These are phyloP conservation scores for Fragilariopsis cylindrus DNA, from an alignment of 108 stramenopile genomes.

Conservation along the genomic window DNA sequence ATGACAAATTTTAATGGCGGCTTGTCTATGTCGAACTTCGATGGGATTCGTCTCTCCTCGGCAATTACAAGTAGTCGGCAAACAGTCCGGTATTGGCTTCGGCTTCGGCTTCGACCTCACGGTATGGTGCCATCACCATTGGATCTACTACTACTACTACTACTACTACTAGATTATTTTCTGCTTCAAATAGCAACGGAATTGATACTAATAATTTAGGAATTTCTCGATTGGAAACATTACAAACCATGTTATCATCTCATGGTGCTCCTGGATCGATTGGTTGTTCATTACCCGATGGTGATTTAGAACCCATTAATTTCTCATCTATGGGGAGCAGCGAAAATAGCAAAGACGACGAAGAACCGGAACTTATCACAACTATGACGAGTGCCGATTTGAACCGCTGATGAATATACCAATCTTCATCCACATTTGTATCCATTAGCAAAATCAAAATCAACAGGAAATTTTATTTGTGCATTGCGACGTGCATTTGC, in stretches of 20 bases:
- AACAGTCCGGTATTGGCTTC: neutral
- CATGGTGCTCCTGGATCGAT: slow-evolving; percentile 80
- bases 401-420: slow-evolving; percentile 51
- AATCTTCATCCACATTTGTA: slow-evolving; percentile 57
- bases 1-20: slow-evolving; percentile 13
- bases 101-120: neutral
- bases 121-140: neutral
- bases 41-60: slow-evolving; percentile 9
- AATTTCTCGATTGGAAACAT: slow-evolving; percentile 64
- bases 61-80: neutral
- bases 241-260: slow-evolving; percentile 62
- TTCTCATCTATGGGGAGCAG: neutral
- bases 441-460: slow-evolving; percentile 57
- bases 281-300: slow-evolving; percentile 45
- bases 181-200: slow-evolving; percentile 15
- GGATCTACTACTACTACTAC: neutral
- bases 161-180: slow-evolving; percentile 19
- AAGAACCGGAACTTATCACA: slow-evolving; percentile 26
- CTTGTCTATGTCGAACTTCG: slow-evolving; percentile 16
- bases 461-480: slow-evolving; percentile 68
- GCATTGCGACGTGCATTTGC: slow-evolving; percentile 71
- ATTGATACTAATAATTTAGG: slow-evolving; percentile 32
- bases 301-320: slow-evolving; percentile 56
- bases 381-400: neutral
- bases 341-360: slow-evolving; percentile 2